phyloP scores from a whole-genome alignment of 345 rosid genomes.

The Eucalyptus cloeziana region DNA sequence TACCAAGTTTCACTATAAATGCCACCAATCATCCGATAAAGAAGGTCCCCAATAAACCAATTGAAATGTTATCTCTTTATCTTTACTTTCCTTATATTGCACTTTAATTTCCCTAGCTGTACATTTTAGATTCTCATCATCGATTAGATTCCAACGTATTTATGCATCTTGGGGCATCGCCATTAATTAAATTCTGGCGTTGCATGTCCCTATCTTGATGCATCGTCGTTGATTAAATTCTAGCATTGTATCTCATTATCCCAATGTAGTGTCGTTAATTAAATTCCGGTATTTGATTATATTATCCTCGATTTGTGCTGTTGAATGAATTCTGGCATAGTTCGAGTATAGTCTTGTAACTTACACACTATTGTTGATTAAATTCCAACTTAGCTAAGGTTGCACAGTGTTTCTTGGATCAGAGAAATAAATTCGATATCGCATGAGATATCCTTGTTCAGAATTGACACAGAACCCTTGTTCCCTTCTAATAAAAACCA shows the following conservation, averaged over 20 bases:
- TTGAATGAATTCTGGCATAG: background rate
- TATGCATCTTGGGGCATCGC: background rate
- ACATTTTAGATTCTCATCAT: too few relatives aligned
- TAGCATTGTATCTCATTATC: background rate
- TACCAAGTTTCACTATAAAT: background rate
- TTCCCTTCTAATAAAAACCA: background rate
- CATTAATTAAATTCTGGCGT: too few relatives aligned
- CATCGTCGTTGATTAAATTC: rapidly evolving
- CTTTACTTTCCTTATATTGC: background rate
- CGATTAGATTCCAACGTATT: background rate
- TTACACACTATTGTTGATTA: background rate
- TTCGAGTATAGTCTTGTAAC: background rate
- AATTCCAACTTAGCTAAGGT: background rate
- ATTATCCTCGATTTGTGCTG: too few relatives aligned
- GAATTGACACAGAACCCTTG: background rate
- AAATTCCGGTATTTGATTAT: too few relatives aligned
- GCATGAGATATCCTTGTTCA: background rate
- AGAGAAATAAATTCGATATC: background rate
- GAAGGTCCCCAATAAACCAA: background rate
- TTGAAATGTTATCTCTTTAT: too few relatives aligned
- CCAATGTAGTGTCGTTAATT: too few relatives aligned
- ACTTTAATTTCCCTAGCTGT: background rate
- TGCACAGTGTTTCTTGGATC: background rate
- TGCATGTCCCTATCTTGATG: background rate
- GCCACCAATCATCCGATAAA: background rate